Evolutionary conservation across 805 yeast species (phyloP).

Genomic region (Barnettozyma botsteinii): DNA sequence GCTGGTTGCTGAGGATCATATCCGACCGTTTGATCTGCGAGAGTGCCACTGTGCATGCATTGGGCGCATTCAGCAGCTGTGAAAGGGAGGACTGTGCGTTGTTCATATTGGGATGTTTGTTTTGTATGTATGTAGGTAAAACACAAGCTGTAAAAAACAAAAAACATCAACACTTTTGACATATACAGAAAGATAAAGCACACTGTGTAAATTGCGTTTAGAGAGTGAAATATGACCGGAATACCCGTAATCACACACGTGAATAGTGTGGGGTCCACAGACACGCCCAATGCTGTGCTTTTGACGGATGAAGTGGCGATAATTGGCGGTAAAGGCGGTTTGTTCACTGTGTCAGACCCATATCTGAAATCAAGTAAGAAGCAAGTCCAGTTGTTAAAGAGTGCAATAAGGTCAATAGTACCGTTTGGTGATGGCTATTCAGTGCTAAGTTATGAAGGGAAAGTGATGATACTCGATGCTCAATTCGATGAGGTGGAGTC

Average conservation of each 20-base stretch:
- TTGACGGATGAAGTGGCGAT: not conserved
- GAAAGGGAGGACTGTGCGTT: not conserved
- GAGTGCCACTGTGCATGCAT: slow-evolving; percentile 5
- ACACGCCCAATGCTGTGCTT: not conserved
- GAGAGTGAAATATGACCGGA: no score
- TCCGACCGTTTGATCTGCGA: slow-evolving; percentile 22
- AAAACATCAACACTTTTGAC: no score
- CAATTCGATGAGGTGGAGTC: not conserved
- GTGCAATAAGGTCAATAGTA: not conserved
- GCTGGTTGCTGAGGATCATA: slow-evolving; percentile 19
- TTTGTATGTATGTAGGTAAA: not conserved
- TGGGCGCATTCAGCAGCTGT: slow-evolving; percentile 3
- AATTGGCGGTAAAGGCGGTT: not conserved
- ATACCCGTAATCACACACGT: not conserved
- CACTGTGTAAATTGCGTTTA: no score
- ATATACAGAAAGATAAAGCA: no score
- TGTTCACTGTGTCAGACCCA: not conserved
- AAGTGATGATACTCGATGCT: slow-evolving; percentile 4
- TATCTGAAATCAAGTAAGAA: not conserved
- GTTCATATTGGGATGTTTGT: not conserved
- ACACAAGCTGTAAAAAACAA: no score
- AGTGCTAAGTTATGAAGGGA: slow-evolving; percentile 1
- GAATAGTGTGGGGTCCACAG: not conserved
- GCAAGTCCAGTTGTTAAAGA: not conserved
- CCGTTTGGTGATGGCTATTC: not conserved